Evolutionary conservation across 352 stramenopile genomes (phyloP).

Genomic region (Globisporangium mamillatum): DNA sequence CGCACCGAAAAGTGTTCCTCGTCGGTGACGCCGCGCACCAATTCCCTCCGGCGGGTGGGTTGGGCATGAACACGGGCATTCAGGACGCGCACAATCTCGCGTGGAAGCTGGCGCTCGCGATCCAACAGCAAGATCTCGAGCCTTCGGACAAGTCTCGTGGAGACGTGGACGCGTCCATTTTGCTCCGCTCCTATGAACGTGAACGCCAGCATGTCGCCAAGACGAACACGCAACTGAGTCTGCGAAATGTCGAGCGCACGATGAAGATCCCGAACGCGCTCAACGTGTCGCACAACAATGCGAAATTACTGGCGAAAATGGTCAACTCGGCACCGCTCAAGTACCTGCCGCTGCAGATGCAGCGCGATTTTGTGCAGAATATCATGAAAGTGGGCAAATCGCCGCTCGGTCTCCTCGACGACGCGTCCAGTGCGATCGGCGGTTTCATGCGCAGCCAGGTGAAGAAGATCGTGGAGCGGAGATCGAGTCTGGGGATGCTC

Average conservation of each 20-base stretch:
- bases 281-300: conserved; percentile 80
- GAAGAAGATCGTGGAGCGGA: conserved; percentile 48
- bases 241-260: conserved; percentile 83
- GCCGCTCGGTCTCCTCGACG: conserved; percentile 55
- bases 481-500: conserved; percentile 72
- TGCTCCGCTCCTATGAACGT: conserved; percentile 80
- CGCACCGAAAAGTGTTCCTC: conserved; percentile 73
- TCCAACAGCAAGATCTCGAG: conserved; percentile 33
- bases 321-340: conserved; percentile 70
- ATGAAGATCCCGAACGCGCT: conserved; percentile 82
- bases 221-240: conserved; percentile 75
- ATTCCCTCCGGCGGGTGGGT: conserved; percentile 90
- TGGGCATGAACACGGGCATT: conserved; percentile 93
- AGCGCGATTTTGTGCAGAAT: conserved; percentile 62
- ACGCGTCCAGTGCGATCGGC: conserved; percentile 41
- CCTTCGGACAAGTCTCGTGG: background rate
- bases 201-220: conserved; percentile 76
- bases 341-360: conserved; percentile 43
- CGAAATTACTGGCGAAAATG: conserved; percentile 48
- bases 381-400: conserved; percentile 71
- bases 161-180: conserved; percentile 15
- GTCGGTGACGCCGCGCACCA: conserved; percentile 91
- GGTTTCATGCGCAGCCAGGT: conserved; percentile 58
- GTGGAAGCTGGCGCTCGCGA: conserved; percentile 86
- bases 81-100: conserved; percentile 91